These are phyloP conservation scores for Phytophthora vignae DNA, from an alignment of 352 stramenopile genomes.

Conservation along the genomic window DNA sequence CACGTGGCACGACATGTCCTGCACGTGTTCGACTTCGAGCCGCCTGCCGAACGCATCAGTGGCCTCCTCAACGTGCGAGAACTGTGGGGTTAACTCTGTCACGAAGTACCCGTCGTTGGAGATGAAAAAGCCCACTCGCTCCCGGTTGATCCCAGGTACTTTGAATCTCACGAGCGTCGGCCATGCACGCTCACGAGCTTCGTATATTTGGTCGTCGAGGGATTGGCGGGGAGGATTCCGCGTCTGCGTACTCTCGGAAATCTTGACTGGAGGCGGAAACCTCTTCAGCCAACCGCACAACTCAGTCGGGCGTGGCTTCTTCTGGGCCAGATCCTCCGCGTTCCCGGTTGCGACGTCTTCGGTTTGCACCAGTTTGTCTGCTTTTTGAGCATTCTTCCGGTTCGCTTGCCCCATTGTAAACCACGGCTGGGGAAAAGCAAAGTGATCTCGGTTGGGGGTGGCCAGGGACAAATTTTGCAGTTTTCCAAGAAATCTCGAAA, in stretches of 20 bases:
- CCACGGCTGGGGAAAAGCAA: too few species aligned
- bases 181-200: background rate
- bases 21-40: too few species aligned
- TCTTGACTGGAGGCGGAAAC: background rate
- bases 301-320: background rate
- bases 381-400: background rate
- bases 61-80: too few species aligned
- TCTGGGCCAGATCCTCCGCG: background rate
- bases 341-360: background rate
- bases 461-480: too few species aligned
- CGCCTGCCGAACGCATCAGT: too few species aligned
- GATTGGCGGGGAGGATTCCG: background rate
- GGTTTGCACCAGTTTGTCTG: background rate
- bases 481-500: too few species aligned
- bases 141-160: too few species aligned
- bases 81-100: too few species aligned
- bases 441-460: too few species aligned
- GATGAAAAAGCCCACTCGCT: too few species aligned
- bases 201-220: background rate
- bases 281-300: background rate
- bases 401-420: background rate
- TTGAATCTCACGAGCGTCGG: background rate
- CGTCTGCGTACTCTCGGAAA: background rate
- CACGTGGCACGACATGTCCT: too few species aligned
- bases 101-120: too few species aligned